Evolutionary conservation across 495 filamentous ascomycete species (phyloP).

Genomic region (Aspergillus biplanus): DNA sequence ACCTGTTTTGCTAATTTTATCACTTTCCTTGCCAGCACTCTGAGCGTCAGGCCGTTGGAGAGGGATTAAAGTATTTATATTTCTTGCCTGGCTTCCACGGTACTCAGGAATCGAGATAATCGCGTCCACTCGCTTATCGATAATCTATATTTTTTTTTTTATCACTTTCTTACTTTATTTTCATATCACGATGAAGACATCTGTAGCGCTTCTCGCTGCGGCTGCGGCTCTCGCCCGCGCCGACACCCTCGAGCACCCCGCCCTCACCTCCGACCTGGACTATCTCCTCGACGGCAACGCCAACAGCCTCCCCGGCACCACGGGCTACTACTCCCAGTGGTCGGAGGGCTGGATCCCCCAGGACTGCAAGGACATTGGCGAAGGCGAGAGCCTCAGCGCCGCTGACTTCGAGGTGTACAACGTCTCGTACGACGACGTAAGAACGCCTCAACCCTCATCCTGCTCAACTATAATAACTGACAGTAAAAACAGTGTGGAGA

Average conservation of each 20-base stretch:
- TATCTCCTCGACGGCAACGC: conserved; percentile 10
- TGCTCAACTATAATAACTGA: not conserved
- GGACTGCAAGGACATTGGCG: conserved; percentile 19
- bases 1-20: no score
- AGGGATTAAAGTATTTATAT: no score
- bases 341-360: conserved; percentile 10
- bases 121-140: no score
- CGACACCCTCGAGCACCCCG: not conserved
- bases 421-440: conserved; percentile 13
- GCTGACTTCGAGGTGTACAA: conserved; percentile 19
- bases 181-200: no score
- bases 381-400: conserved; percentile 8
- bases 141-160: no score
- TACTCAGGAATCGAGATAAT: no score
- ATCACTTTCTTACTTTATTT: no score
- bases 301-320: conserved; percentile 1
- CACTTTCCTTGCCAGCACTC: no score
- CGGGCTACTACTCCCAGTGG: conserved; percentile 11
- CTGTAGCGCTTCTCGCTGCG: no score
- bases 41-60: no score
- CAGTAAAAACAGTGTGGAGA: conserved; percentile 10
- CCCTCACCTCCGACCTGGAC: conserved; percentile 13
- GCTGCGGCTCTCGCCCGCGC: no score
- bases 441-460: not conserved
- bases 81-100: no score